Conservation (phyloP, 2,329 filamentous ascomycete species). For the Chaetomiaceae sp. region DNA sequence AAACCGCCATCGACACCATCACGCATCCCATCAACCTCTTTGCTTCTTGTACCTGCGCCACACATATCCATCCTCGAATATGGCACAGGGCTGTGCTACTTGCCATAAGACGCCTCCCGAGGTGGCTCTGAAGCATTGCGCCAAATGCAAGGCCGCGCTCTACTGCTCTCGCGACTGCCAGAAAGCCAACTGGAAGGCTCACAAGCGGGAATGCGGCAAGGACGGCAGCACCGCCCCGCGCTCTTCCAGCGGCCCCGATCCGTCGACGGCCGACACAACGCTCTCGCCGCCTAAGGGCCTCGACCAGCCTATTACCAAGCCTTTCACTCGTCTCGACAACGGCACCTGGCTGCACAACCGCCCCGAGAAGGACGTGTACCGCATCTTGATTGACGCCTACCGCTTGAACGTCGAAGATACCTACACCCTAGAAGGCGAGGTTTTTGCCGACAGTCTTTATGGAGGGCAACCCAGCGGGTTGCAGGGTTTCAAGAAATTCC, state of each 20-base stretch:
- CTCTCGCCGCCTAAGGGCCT: slow-evolving; percentile 30
- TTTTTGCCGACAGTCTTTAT: slow-evolving; percentile 30
- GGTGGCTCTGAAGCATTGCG: slow-evolving; percentile 38
- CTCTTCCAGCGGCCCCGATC: not conserved
- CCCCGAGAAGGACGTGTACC: slow-evolving; percentile 41
- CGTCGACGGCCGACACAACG: not conserved
- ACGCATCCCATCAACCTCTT: no score
- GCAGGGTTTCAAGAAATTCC: slow-evolving; percentile 36
- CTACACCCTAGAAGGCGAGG: slow-evolving; percentile 28
- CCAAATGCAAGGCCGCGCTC: slow-evolving; percentile 41
- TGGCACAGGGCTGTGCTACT: no score
- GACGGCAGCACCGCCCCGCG: not conserved
- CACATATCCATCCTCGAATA: no score
- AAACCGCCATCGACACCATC: no score
- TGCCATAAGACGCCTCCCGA: slow-evolving; percentile 31
- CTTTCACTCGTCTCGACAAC: slow-evolving; percentile 39
- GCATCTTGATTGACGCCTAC: slow-evolving; percentile 45
- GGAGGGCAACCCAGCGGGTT: slow-evolving; percentile 14
- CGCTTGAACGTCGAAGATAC: slow-evolving; percentile 43
- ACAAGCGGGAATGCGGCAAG: slow-evolving; percentile 31
- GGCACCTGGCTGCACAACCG: slow-evolving; percentile 42
- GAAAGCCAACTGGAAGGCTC: slow-evolving; percentile 46
- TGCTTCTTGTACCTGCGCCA: no score
- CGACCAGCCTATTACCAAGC: slow-evolving; percentile 29
- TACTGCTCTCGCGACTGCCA: slow-evolving; percentile 53